phyloP scores from a whole-genome alignment of 352 stramenopile species.

The Phytopythium ostracodes region DNA sequence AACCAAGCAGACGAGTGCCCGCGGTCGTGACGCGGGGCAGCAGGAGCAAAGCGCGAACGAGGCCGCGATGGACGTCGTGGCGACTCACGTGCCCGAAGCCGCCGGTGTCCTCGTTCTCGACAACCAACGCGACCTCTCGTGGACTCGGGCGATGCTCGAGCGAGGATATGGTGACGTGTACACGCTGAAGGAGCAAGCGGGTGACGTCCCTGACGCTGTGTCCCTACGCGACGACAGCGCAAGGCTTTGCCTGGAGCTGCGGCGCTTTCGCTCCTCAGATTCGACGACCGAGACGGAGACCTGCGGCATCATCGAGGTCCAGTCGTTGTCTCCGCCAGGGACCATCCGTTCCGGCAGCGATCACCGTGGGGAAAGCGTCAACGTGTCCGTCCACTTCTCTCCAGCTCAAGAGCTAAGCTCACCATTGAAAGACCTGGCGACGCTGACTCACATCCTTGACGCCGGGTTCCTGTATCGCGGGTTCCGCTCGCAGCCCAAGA shows the following conservation, averaged over 20 bases:
- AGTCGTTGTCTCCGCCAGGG: not conserved
- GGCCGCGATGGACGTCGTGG: conserved; percentile 5
- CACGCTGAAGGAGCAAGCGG: conserved; percentile 8
- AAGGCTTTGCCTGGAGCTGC: not conserved
- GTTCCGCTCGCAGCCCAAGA: conserved; percentile 45
- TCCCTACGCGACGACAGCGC: too few species aligned
- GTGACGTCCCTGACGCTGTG: not conserved
- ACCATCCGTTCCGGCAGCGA: not conserved
- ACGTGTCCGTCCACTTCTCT: not conserved
- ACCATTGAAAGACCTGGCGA: not conserved
- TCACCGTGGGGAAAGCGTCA: not conserved
- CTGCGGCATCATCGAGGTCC: not conserved
- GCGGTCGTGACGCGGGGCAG: not conserved
- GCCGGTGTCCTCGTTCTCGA: conserved; percentile 26
- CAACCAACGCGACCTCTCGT: conserved; percentile 12
- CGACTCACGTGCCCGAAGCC: conserved; percentile 15
- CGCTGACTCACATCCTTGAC: conserved; percentile 28
- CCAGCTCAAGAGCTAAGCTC: not conserved
- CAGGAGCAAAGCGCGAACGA: not conserved
- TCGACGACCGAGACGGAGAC: not conserved
- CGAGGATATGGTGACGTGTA: conserved; percentile 29
- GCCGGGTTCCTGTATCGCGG: conserved; percentile 38
- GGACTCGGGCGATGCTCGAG: conserved; percentile 17
- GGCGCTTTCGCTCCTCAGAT: not conserved
- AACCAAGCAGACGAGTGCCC: not conserved